Conservation (phyloP, 352 stramenopile genomes). For the Phytophthora constricta region DNA sequence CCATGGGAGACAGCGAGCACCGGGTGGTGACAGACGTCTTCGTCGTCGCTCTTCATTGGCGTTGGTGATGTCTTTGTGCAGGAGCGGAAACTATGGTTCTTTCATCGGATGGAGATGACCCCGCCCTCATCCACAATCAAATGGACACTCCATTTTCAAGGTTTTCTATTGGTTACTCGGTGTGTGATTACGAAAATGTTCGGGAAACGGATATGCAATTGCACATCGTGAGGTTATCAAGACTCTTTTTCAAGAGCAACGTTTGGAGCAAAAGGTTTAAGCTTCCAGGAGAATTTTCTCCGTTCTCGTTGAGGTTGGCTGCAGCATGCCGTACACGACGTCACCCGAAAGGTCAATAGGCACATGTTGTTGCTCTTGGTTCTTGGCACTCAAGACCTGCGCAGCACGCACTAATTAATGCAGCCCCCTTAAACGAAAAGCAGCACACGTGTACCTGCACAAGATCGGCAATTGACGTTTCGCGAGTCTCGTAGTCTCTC, state of each 20-base stretch:
- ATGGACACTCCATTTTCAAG: neutral
- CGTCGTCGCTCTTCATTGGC: conserved; percentile 14
- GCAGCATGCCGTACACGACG: conserved; percentile 45
- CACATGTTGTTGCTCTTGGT: conserved; percentile 8
- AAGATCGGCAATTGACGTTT: conserved; percentile 43
- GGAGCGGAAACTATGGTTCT: too few relatives aligned
- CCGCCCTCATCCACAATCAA: too few relatives aligned
- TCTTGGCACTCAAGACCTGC: conserved; percentile 14
- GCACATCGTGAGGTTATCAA: conserved; percentile 22
- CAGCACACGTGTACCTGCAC: conserved; percentile 37
- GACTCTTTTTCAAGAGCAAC: neutral
- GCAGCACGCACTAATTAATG: too few relatives aligned
- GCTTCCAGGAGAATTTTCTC: conserved; percentile 65
- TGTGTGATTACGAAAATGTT: conserved; percentile 2
- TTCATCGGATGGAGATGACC: too few relatives aligned
- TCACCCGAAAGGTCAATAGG: conserved; percentile 54
- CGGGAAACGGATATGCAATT: too few relatives aligned
- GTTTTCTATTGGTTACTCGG: neutral
- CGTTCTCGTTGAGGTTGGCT: conserved; percentile 33
- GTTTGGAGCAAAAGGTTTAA: conserved; percentile 18
- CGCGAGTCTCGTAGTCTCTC: conserved; percentile 55
- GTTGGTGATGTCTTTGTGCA: conserved; percentile 7
- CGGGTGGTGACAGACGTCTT: conserved; percentile 35
- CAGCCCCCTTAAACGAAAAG: neutral
- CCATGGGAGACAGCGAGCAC: conserved; percentile 68